phyloP scores from a whole-genome alignment of 106 monocot species.

The Allium cepa region DNA sequence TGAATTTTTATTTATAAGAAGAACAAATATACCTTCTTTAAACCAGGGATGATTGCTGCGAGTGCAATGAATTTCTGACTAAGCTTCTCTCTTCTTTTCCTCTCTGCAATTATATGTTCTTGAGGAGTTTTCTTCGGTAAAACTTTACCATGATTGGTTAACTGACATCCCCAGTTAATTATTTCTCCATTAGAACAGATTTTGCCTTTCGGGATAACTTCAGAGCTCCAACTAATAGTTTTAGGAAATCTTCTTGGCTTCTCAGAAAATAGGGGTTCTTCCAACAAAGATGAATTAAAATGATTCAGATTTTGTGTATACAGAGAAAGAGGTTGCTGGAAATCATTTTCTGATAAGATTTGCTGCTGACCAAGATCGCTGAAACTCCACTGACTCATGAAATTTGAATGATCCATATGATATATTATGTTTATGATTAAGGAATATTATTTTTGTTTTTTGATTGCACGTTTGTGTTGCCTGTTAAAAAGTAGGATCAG shows the following conservation, averaged over 20 bases:
- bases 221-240: conserved; percentile 12
- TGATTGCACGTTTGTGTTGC: too few relatives aligned
- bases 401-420: background rate
- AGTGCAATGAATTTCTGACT: conserved; percentile 76
- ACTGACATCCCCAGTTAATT: background rate
- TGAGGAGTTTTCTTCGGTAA: conserved; percentile 14
- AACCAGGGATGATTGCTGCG: conserved; percentile 58
- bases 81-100: conserved; percentile 82
- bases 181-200: background rate
- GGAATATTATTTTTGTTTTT: too few relatives aligned
- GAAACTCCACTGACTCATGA: conserved; percentile 26
- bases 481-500: too few relatives aligned
- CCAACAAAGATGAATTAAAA: conserved; percentile 10
- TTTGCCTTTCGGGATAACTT: conserved; percentile 14
- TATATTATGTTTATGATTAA: background rate
- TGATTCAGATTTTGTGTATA: conserved; percentile 8
- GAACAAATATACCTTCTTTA: conserved; percentile 53
- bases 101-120: conserved; percentile 78
- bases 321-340: conserved; percentile 18
- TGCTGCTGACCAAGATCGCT: conserved; percentile 19
- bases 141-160: background rate
- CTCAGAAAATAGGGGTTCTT: conserved; percentile 42
- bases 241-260: conserved; percentile 7
- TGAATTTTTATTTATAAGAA: too few relatives aligned
- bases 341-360: conserved; percentile 14